Base-by-base conservation (phyloP, 1,284 basidiomycete genomes). In the Coniferiporia weirii region DNA sequence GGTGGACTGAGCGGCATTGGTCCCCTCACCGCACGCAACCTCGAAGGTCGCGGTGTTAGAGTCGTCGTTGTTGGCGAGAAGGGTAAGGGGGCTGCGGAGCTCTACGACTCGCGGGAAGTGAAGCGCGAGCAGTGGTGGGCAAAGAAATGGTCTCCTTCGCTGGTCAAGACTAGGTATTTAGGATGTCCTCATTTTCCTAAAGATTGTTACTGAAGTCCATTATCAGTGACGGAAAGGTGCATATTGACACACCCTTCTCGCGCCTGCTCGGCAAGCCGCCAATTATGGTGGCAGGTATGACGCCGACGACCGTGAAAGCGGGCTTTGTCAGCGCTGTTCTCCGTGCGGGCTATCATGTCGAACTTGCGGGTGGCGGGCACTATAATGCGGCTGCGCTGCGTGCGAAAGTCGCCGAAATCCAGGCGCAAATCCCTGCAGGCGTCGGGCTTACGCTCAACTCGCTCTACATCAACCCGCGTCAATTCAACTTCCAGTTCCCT, bases 271-370 rank as follows among this genome's bases (percentile, higher is more conserved):
- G 94, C 66, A 98, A 98, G 76, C 86, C 96, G 1, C 96, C 96
- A 17, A 89, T 99, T 73, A 98, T 98, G 95, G 94, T 99, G 51
- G 94, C 94, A 52, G 97, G 96, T 65, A 99, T 99, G 97, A 97
- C 95, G 0, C 95, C 95, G 0, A 89, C 87, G 1, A 98, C 95
- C 20, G 95, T 98, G 64, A 89, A 94, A 69, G 89, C 89, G 54
- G 93, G 93, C 47, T 94, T 97, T 71, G 94, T 97, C 65, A 85
- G 87, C 61, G 95, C 96, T 6, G 83, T 96, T 43, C 86, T 98
- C 66, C 85, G 91, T 67, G 95, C 96, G 27, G 96, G 96, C 1
- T 98, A 91, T 74, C 95, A 98, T 72, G 83, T 98, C 68, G 96
- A 99, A 73, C 83, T 99, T 59, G 97, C 96, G 54, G 97, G 97